Percentiles rank a stretch among this genome's conserved stretches.
phyloP scores from a whole-genome alignment of 2,329 filamentous ascomycete genomes.

The Phialemoniopsis sp. region DNA sequence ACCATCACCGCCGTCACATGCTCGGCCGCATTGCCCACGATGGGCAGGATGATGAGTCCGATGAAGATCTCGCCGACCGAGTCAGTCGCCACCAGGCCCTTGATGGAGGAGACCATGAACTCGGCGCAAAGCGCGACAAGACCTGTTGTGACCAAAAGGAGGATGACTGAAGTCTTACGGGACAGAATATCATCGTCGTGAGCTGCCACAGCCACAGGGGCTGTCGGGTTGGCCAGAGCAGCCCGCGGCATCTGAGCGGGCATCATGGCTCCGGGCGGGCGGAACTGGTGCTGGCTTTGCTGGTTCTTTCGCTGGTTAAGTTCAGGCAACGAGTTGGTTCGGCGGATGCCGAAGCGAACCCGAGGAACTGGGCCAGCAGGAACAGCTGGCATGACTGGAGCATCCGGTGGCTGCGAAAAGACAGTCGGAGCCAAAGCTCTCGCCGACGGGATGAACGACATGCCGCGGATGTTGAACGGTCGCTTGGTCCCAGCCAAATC shows the following conservation, averaged over 20 bases:
- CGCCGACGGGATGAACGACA: conserved; percentile 59
- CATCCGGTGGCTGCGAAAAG: conserved; percentile 47
- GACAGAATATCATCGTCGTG: conserved; percentile 44
- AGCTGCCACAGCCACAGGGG: conserved; percentile 16
- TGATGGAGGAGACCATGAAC: conserved; percentile 65
- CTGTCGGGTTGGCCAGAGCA: conserved; percentile 21
- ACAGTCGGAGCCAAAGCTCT: conserved; percentile 69
- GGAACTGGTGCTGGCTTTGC: conserved; percentile 30
- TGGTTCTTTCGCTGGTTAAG: conserved; percentile 52
- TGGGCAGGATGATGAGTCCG: conserved; percentile 67
- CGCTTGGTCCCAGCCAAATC: conserved; percentile 24
- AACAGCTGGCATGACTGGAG: conserved; percentile 15
- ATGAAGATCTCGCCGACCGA: conserved; percentile 63
- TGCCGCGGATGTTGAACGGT: conserved; percentile 53
- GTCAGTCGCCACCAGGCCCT: conserved; percentile 53
- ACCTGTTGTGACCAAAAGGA: conserved; percentile 59
- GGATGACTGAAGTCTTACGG: conserved; percentile 51
- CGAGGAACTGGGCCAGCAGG: conserved; percentile 46
- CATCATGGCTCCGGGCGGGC: conserved; percentile 45
- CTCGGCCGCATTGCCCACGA: conserved; percentile 71
- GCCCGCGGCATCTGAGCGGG: conserved; percentile 39
- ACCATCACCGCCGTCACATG: conserved; percentile 69
- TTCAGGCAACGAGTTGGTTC: conserved; percentile 71
- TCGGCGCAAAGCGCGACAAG: conserved; percentile 67
- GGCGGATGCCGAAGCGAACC: conserved; percentile 61